Evolutionary conservation across 2,329 filamentous ascomycete genomes (phyloP).

Genomic region (Aspergillus sclerotialis): DNA sequence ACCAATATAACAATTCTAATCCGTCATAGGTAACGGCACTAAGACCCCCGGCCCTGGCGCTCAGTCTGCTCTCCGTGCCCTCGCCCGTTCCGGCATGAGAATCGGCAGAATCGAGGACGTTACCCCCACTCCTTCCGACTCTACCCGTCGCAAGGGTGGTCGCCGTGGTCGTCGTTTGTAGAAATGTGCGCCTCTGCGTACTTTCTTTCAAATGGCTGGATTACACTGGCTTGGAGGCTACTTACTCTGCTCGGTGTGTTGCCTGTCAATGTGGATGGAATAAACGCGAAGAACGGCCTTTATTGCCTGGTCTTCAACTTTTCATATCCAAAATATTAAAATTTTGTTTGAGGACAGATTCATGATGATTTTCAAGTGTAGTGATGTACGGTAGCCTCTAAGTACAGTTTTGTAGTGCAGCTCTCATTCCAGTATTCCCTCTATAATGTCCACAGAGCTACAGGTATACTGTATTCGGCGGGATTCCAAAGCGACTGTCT

Average conservation of each 20-base stretch:
- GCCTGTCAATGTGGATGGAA: conserved; percentile 40
- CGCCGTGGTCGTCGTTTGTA: conserved; percentile 99
- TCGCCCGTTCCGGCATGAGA: conserved; percentile 99
- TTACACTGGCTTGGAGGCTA: conserved; percentile 24
- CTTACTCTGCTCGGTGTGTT: conserved; percentile 19
- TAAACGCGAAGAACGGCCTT: conserved; percentile 49
- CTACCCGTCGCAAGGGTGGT: conserved; percentile 99
- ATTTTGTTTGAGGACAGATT: neutral
- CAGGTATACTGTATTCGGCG: too few species aligned
- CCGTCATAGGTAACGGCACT: conserved; percentile 76
- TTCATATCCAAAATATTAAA: conserved; percentile 26
- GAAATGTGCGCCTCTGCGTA: conserved; percentile 40
- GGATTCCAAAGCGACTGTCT: too few species aligned
- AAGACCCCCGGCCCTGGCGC: conserved; percentile 99
- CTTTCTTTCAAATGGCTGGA: conserved; percentile 15
- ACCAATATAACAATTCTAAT: neutral
- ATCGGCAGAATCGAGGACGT: conserved; percentile 99
- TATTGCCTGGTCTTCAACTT: conserved; percentile 46
- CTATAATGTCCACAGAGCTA: too few species aligned
- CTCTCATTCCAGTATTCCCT: too few species aligned
- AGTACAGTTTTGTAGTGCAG: too few species aligned
- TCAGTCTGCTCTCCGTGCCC: conserved; percentile 96
- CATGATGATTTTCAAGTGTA: too few species aligned
- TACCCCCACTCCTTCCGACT: conserved; percentile 97
- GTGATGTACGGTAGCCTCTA: too few species aligned